Base-by-base conservation (phyloP, 75 land plant genomes). In the Selaginella moellendorffii region DNA sequence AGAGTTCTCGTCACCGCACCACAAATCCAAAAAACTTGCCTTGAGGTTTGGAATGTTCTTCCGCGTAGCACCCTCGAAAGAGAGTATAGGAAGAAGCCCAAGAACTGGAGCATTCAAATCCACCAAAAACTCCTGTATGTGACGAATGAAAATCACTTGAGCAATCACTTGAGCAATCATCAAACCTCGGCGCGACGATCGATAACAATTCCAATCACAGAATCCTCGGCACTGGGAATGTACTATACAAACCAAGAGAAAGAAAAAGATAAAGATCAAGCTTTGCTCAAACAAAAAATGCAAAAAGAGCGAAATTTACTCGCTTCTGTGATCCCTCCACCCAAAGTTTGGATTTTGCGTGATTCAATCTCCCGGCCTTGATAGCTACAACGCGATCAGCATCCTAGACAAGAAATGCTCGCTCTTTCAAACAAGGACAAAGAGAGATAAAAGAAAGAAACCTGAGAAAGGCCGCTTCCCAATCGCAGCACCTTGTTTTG, bases 21-120 rank as follows among this genome's bases (percentile, higher is more conserved):
- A 36, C 14, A 14, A 5, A 36, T 36, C 20, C 31, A 1, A 64
- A 30, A 64, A 22, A 29, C 67, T 17, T 74, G 80, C 97, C 93
- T 87, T 87, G 75, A 87, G 86, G 42, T 82, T 91, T 12, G 97
- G 88, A 64, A 80, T 76, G 63, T 91, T 91, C 61, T 85, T 74
- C 54, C 93, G 79, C 2, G 93, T 91, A 53, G 88, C 97, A 58
- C 97, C 97, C 74, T 91, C 97, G 83, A 91, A 91, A 61, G 93
- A 83, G 70, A 91, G 81, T 9, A 82, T 81, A 59, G 97, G 88
- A 27, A 91, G 71, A 62, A 81, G 72, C 28, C 84, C 97, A 61
- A 78, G 42, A 27, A 68, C 65, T 26, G 93, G 89, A n/a, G 84
- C 93, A 54, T 83, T 85, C 53, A 87, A 84, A 66, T 91, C 93